A percentile compares a stretch with the other conserved stretches of the same genome.
Conservation (phyloP, 495 filamentous ascomycete species). For the Pyronema omphalodes region DNA sequence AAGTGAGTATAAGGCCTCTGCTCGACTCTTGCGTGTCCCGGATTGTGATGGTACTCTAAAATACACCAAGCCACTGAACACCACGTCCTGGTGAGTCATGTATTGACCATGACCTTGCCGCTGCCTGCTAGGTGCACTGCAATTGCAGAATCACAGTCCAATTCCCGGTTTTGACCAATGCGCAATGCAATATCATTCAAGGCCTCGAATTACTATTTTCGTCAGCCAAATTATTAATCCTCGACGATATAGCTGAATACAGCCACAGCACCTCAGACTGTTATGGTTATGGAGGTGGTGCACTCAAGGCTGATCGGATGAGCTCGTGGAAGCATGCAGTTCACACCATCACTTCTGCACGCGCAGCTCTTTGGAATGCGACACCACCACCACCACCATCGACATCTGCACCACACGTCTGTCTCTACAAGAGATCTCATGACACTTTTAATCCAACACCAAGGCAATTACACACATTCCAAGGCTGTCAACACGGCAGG, state of each 20-base stretch:
- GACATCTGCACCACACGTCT: neutral
- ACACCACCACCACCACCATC: neutral
- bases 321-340: neutral
- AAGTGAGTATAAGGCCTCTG: too few species aligned
- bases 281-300: neutral
- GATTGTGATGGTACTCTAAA: too few species aligned
- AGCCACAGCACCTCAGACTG: neutral
- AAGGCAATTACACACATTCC: neutral
- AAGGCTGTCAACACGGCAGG: neutral
- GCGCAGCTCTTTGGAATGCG: neutral
- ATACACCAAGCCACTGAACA: neutral
- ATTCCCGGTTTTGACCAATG: neutral
- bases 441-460: neutral
- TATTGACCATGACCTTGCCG: neutral
- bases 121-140: neutral
- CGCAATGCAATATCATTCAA: neutral
- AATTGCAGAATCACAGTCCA: neutral
- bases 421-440: neutral
- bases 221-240: neutral
- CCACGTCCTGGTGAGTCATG: neutral
- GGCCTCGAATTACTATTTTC: neutral
- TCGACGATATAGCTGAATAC: neutral
- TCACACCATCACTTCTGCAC: neutral
- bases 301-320: neutral
- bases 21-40: too few species aligned